A percentile compares a stretch with the other conserved stretches of the same genome.
phyloP scores from a whole-genome alignment of 2,329 filamentous ascomycete species.

The Nemania abortiva region DNA sequence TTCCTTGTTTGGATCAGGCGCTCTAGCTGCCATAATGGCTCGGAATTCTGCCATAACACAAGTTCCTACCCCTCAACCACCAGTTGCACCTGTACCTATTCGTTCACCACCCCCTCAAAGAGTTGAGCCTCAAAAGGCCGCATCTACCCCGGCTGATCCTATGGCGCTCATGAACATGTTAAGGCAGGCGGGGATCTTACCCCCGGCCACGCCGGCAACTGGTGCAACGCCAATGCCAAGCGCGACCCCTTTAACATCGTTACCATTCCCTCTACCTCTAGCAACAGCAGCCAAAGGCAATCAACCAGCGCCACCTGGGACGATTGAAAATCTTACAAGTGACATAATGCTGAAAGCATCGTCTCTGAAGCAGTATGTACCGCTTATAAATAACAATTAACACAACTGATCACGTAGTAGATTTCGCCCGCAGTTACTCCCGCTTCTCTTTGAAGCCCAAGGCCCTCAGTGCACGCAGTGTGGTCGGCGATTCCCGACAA shows the following conservation, averaged over 20 bases:
- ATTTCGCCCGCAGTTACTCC: constrained; percentile 79
- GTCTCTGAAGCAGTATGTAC: constrained; percentile 78
- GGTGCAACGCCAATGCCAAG: constrained; percentile 54
- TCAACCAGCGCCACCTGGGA: constrained; percentile 49
- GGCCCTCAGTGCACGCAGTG: constrained; percentile 93
- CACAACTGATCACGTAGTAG: constrained; percentile 56
- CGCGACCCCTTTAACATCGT: constrained; percentile 51
- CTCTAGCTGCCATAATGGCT: constrained; percentile 69
- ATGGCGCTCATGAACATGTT: constrained; percentile 75
- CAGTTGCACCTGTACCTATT: constrained; percentile 56
- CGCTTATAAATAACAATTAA: constrained; percentile 24
- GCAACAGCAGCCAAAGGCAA: constrained; percentile 48
- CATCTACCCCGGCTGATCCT: constrained; percentile 59
- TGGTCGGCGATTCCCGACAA: constrained; percentile 84
- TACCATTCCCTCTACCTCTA: constrained; percentile 55
- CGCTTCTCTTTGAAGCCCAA: constrained; percentile 81
- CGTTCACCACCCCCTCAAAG: constrained; percentile 63
- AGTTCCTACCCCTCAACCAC: constrained; percentile 59
- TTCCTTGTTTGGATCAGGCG: constrained; percentile 69
- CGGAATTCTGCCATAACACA: constrained; percentile 65
- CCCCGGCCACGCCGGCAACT: constrained; percentile 52
- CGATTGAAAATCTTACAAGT: constrained; percentile 54
- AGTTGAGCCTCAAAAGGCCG: constrained; percentile 55
- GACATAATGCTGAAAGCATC: constrained; percentile 72
- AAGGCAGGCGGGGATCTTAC: constrained; percentile 75